phyloP scores from a whole-genome alignment of 2,329 filamentous ascomycete species.

The Phyllosticta paracitricarpa region DNA sequence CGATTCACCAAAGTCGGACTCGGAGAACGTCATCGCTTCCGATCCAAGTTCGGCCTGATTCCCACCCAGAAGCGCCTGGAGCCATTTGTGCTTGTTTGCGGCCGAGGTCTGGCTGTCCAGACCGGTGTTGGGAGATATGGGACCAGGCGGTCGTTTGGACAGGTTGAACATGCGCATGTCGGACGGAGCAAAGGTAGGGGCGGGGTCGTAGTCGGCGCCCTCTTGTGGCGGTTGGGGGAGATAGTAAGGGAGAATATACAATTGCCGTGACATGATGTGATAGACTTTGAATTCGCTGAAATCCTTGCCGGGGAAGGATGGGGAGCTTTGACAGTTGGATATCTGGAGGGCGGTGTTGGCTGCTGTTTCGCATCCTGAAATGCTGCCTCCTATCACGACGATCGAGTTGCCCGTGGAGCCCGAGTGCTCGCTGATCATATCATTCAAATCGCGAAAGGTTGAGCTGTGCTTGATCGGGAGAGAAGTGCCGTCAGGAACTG shows the following conservation, averaged over 20 bases:
- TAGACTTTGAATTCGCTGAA: slow-evolving; percentile 45
- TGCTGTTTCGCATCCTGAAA: slow-evolving; percentile 72
- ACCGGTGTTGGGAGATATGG: slow-evolving; percentile 54
- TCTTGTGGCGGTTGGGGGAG: slow-evolving; percentile 23
- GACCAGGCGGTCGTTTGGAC: slow-evolving; percentile 46
- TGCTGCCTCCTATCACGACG: slow-evolving; percentile 67
- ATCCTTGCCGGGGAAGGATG: slow-evolving; percentile 17
- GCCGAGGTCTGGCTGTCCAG: slow-evolving; percentile 52
- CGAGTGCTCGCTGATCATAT: slow-evolving; percentile 17
- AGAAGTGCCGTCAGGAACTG: slow-evolving; percentile 16
- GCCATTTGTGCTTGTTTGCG: slow-evolving; percentile 40
- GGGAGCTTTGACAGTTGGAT: slow-evolving; percentile 51
- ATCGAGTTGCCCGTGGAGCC: slow-evolving; percentile 46
- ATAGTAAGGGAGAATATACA: slow-evolving; percentile 58
- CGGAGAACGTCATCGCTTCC: slow-evolving; percentile 29
- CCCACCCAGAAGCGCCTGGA: slow-evolving; percentile 33
- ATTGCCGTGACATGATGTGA: slow-evolving; percentile 59
- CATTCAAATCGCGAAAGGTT: slow-evolving; percentile 46
- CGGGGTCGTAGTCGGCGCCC: slow-evolving; percentile 28
- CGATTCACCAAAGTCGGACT: slow-evolving; percentile 39
- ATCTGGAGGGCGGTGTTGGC: slow-evolving; percentile 62
- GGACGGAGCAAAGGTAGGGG: slow-evolving; percentile 56
- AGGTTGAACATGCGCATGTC: slow-evolving; percentile 66
- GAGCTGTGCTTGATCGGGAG: slow-evolving; percentile 48
- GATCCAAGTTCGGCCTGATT: slow-evolving; percentile 34